These are phyloP conservation scores for Tylopilus subfusipes DNA, from an alignment of 768 basidiomycete genomes.

Conservation along the genomic window DNA sequence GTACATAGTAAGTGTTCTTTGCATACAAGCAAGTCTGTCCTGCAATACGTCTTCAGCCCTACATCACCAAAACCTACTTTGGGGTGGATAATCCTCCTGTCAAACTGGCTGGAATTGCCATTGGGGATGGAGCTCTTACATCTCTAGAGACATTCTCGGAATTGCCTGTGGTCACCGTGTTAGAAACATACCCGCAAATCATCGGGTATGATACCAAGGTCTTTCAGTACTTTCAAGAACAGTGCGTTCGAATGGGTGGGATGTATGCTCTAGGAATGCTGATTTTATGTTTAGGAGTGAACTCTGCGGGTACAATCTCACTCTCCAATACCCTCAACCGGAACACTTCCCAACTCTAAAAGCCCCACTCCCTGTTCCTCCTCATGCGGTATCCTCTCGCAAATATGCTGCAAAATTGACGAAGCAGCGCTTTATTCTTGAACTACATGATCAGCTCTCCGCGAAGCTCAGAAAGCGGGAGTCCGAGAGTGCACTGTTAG, in stretches of 20 bases:
- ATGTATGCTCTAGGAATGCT: not conserved
- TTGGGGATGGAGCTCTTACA: slow-evolving; percentile 62
- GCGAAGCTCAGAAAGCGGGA: slow-evolving; percentile 9
- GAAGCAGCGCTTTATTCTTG: slow-evolving; percentile 6
- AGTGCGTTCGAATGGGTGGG: slow-evolving; percentile 40
- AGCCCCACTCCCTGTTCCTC: not conserved
- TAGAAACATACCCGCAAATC: slow-evolving; percentile 74
- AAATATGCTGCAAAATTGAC: not conserved
- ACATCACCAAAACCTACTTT: slow-evolving; percentile 71
- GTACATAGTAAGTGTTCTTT: slow-evolving; percentile 55
- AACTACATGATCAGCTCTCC: slow-evolving; percentile 7
- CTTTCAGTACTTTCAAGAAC: slow-evolving; percentile 62
- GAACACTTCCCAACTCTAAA: slow-evolving; percentile 42
- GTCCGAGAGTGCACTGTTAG: not conserved
- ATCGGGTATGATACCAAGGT: slow-evolving; percentile 69
- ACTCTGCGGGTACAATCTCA: slow-evolving; percentile 64
- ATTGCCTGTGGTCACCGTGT: slow-evolving; percentile 52
- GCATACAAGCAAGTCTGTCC: not conserved
- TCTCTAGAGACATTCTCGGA: slow-evolving; percentile 47
- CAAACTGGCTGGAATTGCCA: slow-evolving; percentile 58
- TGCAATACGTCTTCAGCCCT: slow-evolving; percentile 47
- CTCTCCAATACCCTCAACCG: slow-evolving; percentile 64
- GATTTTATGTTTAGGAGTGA: slow-evolving; percentile 38
- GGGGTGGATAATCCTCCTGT: slow-evolving; percentile 59
- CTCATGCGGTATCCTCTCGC: fast-evolving